Evolutionary conservation across 192 early-diverging fungal species (phyloP), one percentile per base, ranked within the genome.

Genomic region (Dimargaris xerosporica): DNA sequence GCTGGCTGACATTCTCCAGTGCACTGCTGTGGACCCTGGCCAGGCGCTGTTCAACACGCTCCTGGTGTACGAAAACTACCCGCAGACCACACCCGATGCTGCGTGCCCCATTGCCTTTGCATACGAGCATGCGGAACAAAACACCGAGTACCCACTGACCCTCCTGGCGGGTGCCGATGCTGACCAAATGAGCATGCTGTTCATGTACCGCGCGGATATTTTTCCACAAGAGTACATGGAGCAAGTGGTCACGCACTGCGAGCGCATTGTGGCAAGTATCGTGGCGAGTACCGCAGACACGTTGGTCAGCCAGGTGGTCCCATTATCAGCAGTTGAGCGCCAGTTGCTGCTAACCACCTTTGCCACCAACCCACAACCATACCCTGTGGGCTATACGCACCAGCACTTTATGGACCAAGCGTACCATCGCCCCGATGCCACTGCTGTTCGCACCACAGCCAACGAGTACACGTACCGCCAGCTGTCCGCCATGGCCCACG

Each of bases 1-100:
- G 7, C 50, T 52, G 0, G n/a, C 7, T n/a, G 50, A 52, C 19
- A 52, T 52, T n/a, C 50, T 19, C 15, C 50, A 19, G 34, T 7
- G 2, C 34, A 5, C 34, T 2, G 34, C 34, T 5, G 34, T 39
- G 7, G 34, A 39, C 34, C 2, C 2, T 39, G 34, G 34, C 34
- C 34, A 39, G 34, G 3, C 34, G 34, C 19, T 60, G n/a, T 60
- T 60, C 39, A 41, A 43, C 42, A 43, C 58, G 0, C 58, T 60
- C 17, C 13, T 60, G n/a, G 58, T 26, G n/a, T 13, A 44, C 9
- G 58, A 60, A 44, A 60, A 60, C 21, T 60, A 31, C 43, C 58
- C 58, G 5, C 5, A 17, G 7, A 0, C 10, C 19, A 5, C 28
- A n/a, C 28, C 42, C n/a, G 43, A 34, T 5, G 15, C 58, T n/a